These are phyloP conservation scores for Durusdinium trenchii DNA, from an alignment of 73 alveolate species.

Conservation along the genomic window DNA sequence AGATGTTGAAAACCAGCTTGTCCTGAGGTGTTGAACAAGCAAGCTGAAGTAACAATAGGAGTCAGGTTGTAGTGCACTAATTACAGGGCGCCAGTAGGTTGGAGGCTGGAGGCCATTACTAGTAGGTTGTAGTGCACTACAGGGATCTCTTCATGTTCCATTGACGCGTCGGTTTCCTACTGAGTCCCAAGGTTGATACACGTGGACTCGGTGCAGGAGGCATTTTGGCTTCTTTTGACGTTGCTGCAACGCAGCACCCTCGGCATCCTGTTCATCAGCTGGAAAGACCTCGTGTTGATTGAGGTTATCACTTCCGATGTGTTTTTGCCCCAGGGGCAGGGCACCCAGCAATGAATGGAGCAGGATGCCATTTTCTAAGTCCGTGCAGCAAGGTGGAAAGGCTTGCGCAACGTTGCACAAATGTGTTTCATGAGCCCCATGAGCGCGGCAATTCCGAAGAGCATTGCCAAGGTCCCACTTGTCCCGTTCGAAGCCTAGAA, in stretches of 20 bases:
- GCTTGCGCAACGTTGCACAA: too few species aligned
- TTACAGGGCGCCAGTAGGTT: too few species aligned
- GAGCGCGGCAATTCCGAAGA: too few species aligned
- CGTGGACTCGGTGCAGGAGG: slow-evolving; percentile 48
- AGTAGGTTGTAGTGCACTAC: neutral
- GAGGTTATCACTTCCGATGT: slow-evolving; percentile 79
- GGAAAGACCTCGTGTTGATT: neutral
- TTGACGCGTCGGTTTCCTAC: neutral
- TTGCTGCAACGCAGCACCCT: slow-evolving; percentile 29
- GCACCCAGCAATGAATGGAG: neutral
- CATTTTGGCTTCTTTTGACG: slow-evolving; percentile 72
- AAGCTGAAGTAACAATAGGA: too few species aligned
- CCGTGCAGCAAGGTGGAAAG: too few species aligned
- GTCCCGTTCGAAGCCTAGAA: slow-evolving; percentile 11
- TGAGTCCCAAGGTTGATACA: slow-evolving; percentile 39
- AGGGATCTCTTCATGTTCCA: neutral
- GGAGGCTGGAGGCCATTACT: too few species aligned
- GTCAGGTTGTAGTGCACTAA: too few species aligned
- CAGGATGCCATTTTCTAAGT: neutral
- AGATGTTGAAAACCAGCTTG: neutral
- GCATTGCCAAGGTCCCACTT: slow-evolving; percentile 41
- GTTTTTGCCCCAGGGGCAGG: slow-evolving; percentile 66
- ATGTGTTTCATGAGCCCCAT: too few species aligned
- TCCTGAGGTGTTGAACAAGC: too few species aligned
- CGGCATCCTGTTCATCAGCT: too few species aligned